phyloP scores from a whole-genome alignment of 225 moss, liverwort and hornwort genomes.

The Antitrichia curtipendula region DNA sequence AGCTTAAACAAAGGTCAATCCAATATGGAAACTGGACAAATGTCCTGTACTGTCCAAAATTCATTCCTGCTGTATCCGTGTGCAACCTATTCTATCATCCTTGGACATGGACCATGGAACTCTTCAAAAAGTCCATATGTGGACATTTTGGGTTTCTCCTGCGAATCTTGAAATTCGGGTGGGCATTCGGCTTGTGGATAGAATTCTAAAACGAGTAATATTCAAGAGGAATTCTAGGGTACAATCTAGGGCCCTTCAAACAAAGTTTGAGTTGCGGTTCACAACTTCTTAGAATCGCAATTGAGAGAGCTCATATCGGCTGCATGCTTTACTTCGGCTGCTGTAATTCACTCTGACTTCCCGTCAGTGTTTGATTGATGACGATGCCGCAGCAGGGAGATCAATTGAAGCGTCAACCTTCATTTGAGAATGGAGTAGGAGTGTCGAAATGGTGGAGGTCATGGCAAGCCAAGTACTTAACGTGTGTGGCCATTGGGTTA shows the following conservation, averaged over 20 bases:
- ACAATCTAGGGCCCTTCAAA: neutral
- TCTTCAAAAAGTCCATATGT: neutral
- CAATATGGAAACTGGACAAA: neutral
- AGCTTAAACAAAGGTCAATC: neutral
- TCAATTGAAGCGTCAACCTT: neutral
- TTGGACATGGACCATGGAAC: neutral
- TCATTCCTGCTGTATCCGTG: neutral
- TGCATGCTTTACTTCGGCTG: neutral
- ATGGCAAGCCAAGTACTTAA: slow-evolving; percentile 7
- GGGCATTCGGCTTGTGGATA: neutral
- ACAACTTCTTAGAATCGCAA: too few relatives aligned
- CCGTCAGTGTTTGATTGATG: neutral
- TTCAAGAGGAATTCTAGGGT: neutral
- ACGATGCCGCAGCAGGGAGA: neutral
- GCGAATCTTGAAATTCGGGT: neutral
- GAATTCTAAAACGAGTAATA: neutral
- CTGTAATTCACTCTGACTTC: neutral
- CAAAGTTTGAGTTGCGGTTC: neutral
- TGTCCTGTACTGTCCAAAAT: neutral
- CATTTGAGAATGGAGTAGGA: neutral
- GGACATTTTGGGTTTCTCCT: neutral
- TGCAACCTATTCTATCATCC: neutral
- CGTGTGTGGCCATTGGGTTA: neutral
- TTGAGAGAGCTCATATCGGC: neutral
- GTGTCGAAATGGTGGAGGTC: neutral